Base-by-base conservation (phyloP, 208 protist species). In the Leptomonas pyrrhocoris region DNA sequence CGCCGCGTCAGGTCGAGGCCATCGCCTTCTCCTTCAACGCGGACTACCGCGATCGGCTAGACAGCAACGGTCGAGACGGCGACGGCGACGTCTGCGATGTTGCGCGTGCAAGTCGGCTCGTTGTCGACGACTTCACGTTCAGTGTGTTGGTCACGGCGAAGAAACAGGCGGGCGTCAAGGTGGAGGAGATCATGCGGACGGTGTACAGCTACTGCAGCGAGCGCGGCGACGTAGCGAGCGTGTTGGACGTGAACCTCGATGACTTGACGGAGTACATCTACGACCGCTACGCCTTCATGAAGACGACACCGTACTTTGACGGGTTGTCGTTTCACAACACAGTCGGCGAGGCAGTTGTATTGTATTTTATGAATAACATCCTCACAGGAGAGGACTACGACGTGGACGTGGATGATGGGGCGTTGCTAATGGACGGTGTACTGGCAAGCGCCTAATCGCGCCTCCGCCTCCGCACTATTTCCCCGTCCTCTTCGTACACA, bases 171-270 rank as follows among this genome's bases (percentile, higher is more conserved):
- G 30, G 18, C 25, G 64, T 70, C 50, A 60, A 66, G 25, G 72
- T 71, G 36, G 72, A 77, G 46, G 46, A 61, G 18, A 63, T 77
- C 18, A 11, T 38, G 53, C 57, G 56, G 7, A 61, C 72, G 9
- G 60, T 77, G 23, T 34, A 77, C 38, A 67, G 62, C 38, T 77
- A 77, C 59, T 66, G 60, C n/a, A 55, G 27, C n/a, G 60, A 66
- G 30, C 60, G 43, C 48, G 43, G 43, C 2, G 50, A 66, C 38
- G 48, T 51, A 9, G 30, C 28, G 19, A 27, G 25, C 25, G 56
- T 66, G 40, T 25, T 67, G 18, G 57, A 71, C 50, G 18, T 77
- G 8, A 48, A 71, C 25, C n/a, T 77, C 16, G 72, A 65, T 18
- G 63, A 70, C 5, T 31, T 46, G 23, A 60, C 55, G 46, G 28